Conservation (phyloP, 2,329 filamentous ascomycete species). For the Diaporthe australafricana region DNA sequence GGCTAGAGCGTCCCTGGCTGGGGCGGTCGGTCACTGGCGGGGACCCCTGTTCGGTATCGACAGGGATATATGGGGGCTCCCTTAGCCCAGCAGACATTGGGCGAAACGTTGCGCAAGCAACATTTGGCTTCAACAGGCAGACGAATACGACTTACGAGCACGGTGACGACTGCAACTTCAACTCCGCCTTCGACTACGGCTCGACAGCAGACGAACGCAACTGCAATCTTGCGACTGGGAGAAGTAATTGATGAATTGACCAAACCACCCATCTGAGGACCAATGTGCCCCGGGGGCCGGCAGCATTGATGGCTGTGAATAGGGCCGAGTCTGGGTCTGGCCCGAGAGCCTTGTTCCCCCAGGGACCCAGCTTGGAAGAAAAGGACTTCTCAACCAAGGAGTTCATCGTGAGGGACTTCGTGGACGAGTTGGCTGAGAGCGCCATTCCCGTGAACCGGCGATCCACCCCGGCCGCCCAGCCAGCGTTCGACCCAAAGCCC, state of each 20-base stretch:
- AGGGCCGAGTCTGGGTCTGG: conserved; percentile 52
- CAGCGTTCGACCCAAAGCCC: conserved; percentile 91
- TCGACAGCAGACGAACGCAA: neutral
- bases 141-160: neutral
- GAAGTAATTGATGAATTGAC: conserved; percentile 17
- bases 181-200: neutral
- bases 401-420: conserved; percentile 98
- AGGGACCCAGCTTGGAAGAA: conserved; percentile 85
- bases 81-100: conserved; percentile 10
- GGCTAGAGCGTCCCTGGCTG: conserved; percentile 22
- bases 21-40: conserved; percentile 7
- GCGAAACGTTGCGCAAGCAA: conserved; percentile 2
- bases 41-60: neutral
- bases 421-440: conserved; percentile 90
- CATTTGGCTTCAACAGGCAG: conserved; percentile 5
- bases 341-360: conserved; percentile 78
- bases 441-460: conserved; percentile 84
- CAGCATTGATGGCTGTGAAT: conserved; percentile 46
- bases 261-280: conserved; percentile 27
- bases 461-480: conserved; percentile 72
- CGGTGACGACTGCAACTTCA: neutral
- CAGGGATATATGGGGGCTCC: conserved; percentile 22
- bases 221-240: neutral
- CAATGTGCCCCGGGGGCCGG: conserved; percentile 53
- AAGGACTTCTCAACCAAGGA: conserved; percentile 91